Conservation (phyloP, 495 filamentous ascomycete genomes). For the Xanthoparmelia taractica region DNA sequence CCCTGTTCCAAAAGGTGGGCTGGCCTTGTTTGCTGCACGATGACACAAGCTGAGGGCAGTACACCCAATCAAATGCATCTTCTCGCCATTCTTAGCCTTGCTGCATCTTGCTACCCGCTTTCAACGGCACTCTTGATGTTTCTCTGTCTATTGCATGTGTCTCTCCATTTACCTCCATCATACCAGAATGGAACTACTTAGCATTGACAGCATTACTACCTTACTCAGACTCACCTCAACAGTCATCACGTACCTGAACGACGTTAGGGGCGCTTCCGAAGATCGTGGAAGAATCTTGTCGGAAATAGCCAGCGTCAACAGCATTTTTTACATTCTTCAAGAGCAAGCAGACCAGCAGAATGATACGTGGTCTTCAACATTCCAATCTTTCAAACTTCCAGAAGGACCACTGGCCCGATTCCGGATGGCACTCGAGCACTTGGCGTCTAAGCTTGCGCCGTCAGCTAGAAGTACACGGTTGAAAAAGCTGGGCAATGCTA, state of each 20-base stretch:
- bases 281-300: slow-evolving; percentile 5
- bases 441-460: slow-evolving; percentile 3
- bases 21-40: too few species aligned
- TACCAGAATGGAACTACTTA: slow-evolving; percentile 6
- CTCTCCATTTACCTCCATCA: not conserved
- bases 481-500: not conserved
- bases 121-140: not conserved
- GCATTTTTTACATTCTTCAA: slow-evolving; percentile 1
- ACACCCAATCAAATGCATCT: not conserved
- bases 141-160: not conserved
- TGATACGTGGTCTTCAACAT: not conserved
- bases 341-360: slow-evolving; percentile 6
- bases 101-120: not conserved
- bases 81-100: not conserved
- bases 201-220: slow-evolving; percentile 10
- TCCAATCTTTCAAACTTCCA: slow-evolving; percentile 3
- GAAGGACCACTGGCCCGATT: slow-evolving; percentile 16
- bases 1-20: too few species aligned
- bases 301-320: slow-evolving; percentile 1
- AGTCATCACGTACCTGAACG: slow-evolving; percentile 4
- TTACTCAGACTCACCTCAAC: slow-evolving; percentile 6
- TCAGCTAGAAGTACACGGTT: not conserved
- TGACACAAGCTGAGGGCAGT: not conserved
- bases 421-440: slow-evolving; percentile 4
- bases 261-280: not conserved